A percentile compares a stretch with the other conserved stretches of the same genome.
phyloP scores from a whole-genome alignment of 306 rosid genomes.

The Quercus mongolica region DNA sequence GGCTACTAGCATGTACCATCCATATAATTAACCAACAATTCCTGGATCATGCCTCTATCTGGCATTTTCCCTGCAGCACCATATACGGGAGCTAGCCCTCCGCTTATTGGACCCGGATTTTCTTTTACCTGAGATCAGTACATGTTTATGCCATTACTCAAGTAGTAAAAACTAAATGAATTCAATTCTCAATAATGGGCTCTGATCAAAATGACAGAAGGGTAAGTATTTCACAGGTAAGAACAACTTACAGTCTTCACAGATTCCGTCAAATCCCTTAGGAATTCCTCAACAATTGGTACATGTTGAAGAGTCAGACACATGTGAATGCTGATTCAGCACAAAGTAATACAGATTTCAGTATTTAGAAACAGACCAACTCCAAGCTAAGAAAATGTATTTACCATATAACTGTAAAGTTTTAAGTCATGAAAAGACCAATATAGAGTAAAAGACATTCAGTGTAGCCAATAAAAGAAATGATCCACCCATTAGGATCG shows the following conservation, averaged over 20 bases:
- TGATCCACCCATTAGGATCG: neutral
- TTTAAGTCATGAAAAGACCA: neutral
- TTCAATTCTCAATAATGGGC: neutral
- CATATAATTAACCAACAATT: slow-evolving; percentile 84
- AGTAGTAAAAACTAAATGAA: neutral
- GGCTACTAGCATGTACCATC: slow-evolving; percentile 70
- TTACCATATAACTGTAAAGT: neutral
- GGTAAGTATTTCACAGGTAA: neutral
- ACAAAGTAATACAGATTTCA: slow-evolving; percentile 10
- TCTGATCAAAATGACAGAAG: neutral
- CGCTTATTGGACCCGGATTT: slow-evolving; percentile 88
- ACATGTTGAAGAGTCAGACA: slow-evolving; percentile 91
- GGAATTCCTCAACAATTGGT: slow-evolving; percentile 62
- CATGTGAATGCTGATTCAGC: slow-evolving; percentile 72
- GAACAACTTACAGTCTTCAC: slow-evolving; percentile 66
- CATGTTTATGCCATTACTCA: neutral
- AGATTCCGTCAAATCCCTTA: slow-evolving; percentile 68
- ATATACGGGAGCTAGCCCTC: slow-evolving; percentile 92
- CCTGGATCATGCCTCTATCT: slow-evolving; percentile 81
- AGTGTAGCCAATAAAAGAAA: neutral
- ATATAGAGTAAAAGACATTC: neutral
- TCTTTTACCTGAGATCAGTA: slow-evolving; percentile 60
- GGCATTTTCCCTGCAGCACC: slow-evolving; percentile 99
- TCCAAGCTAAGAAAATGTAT: neutral
- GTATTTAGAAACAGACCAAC: slow-evolving; percentile 17